phyloP scores from a whole-genome alignment of 2,329 filamentous ascomycete species.

The Pezicula rhizophila region DNA sequence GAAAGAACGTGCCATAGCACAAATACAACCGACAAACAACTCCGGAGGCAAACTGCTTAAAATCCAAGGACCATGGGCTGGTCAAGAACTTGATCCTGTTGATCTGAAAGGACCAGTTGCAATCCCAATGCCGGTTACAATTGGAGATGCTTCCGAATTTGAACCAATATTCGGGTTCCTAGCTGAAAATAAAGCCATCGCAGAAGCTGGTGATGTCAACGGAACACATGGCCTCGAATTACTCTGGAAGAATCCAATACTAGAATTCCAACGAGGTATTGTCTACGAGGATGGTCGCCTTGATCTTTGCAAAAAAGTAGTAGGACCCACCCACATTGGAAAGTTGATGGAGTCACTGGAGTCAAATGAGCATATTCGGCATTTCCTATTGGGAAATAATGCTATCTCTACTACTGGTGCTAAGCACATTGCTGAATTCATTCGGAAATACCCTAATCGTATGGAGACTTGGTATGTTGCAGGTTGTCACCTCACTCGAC shows the following conservation, averaged over 20 bases:
- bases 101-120: constrained; percentile 13
- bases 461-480: constrained; percentile 52
- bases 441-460: constrained; percentile 36
- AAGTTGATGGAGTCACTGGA: constrained; percentile 43
- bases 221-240: constrained; percentile 1
- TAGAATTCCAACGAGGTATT: constrained; percentile 9
- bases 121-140: constrained; percentile 15
- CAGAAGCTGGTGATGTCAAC: background rate
- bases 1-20: background rate
- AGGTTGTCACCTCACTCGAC: constrained; percentile 44
- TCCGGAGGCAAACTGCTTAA: constrained; percentile 2
- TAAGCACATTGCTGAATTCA: constrained; percentile 38
- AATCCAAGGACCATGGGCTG: constrained; percentile 14
- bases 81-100: constrained; percentile 13
- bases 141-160: constrained; percentile 11
- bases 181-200: constrained; percentile 5
- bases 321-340: constrained; percentile 44
- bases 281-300: constrained; percentile 46
- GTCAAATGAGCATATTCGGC: constrained; percentile 39
- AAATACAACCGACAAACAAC: constrained; percentile 3
- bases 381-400: constrained; percentile 50
- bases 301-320: constrained; percentile 50
- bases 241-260: constrained; percentile 1
- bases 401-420: constrained; percentile 45
- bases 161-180: constrained; percentile 12